A percentile compares a stretch with the other conserved stretches of the same genome.
Conservation (phyloP, 2,329 filamentous ascomycete species). For the Zasmidium citrigriseum region DNA sequence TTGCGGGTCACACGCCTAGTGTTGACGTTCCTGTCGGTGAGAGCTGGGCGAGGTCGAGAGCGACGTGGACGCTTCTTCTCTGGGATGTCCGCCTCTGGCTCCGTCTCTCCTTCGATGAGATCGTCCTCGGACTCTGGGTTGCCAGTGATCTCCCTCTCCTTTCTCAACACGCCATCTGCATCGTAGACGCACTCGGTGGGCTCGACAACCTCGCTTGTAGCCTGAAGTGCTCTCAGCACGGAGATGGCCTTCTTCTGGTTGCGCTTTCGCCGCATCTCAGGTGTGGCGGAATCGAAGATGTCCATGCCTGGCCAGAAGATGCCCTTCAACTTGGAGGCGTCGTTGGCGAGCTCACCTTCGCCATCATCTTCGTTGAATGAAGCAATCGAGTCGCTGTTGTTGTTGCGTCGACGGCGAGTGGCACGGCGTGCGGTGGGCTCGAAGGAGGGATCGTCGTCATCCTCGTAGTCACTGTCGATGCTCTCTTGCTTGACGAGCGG, state of each 20-base stretch:
- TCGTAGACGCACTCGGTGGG: conserved; percentile 67
- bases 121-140: conserved; percentile 43
- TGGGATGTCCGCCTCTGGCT: conserved; percentile 30
- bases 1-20: conserved; percentile 24
- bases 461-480: conserved; percentile 25
- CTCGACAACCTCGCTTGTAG: conserved; percentile 64
- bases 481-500: conserved; percentile 30
- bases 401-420: conserved; percentile 8
- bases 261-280: conserved; percentile 70
- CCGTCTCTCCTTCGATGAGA: conserved; percentile 35
- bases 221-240: conserved; percentile 66
- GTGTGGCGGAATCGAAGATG: conserved; percentile 76
- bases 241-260: conserved; percentile 78
- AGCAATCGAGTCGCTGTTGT: conserved; percentile 14
- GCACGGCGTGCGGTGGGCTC: conserved; percentile 3
- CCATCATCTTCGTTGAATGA: conserved; percentile 32
- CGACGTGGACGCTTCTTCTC: conserved; percentile 29
- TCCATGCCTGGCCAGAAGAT: conserved; percentile 76
- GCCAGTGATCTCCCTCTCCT: conserved; percentile 47
- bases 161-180: conserved; percentile 42
- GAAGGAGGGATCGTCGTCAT: conserved; percentile 20
- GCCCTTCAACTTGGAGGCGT: conserved; percentile 64
- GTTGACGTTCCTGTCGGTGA: conserved; percentile 33
- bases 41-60: conserved; percentile 20
- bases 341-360: conserved; percentile 26